phyloP scores from a whole-genome alignment of 805 yeast species.

The Metschnikowia picachoensis region DNA sequence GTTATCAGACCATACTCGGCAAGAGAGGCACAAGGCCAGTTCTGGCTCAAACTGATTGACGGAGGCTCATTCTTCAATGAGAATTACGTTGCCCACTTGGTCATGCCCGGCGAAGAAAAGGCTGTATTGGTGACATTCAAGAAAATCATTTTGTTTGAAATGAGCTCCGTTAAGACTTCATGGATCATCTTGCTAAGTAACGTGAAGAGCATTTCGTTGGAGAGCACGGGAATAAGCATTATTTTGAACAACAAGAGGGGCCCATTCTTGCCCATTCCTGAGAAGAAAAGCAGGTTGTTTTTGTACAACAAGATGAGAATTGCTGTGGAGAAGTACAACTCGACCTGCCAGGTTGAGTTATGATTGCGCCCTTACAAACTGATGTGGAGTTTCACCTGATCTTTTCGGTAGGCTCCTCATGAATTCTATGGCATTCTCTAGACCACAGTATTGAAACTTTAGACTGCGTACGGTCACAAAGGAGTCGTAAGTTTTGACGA shows the following conservation, averaged over 20 bases:
- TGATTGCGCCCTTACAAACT: not conserved
- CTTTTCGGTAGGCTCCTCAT: constrained; percentile 42
- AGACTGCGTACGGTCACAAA: constrained; percentile 32
- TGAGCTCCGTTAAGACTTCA: constrained; percentile 54
- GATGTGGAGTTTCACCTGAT: constrained; percentile 32
- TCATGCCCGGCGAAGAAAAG: constrained; percentile 75
- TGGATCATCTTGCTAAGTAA: constrained; percentile 71
- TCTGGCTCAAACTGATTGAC: constrained; percentile 78
- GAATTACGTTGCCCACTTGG: constrained; percentile 77
- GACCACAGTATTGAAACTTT: constrained; percentile 53
- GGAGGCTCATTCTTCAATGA: constrained; percentile 77
- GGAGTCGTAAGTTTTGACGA: constrained; percentile 45
- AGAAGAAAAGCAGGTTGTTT: constrained; percentile 55
- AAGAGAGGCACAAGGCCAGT: constrained; percentile 91
- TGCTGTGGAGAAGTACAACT: constrained; percentile 80
- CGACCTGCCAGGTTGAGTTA: constrained; percentile 51
- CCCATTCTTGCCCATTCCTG: constrained; percentile 76
- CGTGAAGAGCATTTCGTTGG: constrained; percentile 69
- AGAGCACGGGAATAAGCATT: constrained; percentile 73
- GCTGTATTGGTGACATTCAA: constrained; percentile 73
- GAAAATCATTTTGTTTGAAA: constrained; percentile 63
- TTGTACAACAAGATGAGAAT: constrained; percentile 69
- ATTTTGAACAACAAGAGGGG: constrained; percentile 45
- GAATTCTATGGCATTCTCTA: constrained; percentile 46
- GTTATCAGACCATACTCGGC: constrained; percentile 71